These are phyloP conservation scores for Neonectria neomacrospora DNA, from an alignment of 2,329 filamentous ascomycete genomes.

Conservation along the genomic window DNA sequence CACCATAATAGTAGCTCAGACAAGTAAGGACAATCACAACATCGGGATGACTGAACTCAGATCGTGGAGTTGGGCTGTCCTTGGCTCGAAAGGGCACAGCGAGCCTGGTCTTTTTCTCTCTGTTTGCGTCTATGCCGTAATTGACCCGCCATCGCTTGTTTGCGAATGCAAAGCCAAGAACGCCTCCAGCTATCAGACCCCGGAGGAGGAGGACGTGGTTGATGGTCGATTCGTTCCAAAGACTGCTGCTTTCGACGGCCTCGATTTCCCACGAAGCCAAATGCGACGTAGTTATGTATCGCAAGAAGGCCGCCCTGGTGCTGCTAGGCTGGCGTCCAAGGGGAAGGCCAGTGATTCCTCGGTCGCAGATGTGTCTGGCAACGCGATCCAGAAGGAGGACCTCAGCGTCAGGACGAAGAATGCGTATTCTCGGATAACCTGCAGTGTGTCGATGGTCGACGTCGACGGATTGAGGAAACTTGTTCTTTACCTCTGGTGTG, in stretches of 20 bases:
- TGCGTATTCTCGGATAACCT: neutral
- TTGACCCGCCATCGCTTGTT: constrained; percentile 73
- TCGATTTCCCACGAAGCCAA: constrained; percentile 46
- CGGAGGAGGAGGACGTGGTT: constrained; percentile 59
- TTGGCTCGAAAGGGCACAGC: neutral
- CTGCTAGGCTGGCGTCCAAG: constrained; percentile 49
- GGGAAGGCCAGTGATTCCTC: constrained; percentile 56
- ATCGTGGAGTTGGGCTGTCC: neutral
- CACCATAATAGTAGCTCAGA: constrained; percentile 66
- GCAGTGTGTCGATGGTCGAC: neutral
- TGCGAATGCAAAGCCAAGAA: constrained; percentile 64
- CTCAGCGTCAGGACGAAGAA: constrained; percentile 41
- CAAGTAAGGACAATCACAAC: constrained; percentile 57
- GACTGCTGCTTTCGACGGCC: constrained; percentile 48
- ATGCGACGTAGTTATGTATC: constrained; percentile 56
- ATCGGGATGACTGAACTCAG: neutral
- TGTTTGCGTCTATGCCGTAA: constrained; percentile 45
- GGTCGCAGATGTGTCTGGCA: constrained; percentile 54
- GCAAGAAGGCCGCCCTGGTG: constrained; percentile 47
- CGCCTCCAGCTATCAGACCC: constrained; percentile 65
- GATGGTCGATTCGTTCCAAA: constrained; percentile 51
- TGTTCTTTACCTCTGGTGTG: neutral
- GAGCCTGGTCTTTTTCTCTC: neutral
- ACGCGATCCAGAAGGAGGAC: constrained; percentile 47
- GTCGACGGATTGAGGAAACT: neutral